Evolutionary conservation across 169 alveolate genomes (phyloP).

Genomic region (Blepharisma undulans): DNA sequence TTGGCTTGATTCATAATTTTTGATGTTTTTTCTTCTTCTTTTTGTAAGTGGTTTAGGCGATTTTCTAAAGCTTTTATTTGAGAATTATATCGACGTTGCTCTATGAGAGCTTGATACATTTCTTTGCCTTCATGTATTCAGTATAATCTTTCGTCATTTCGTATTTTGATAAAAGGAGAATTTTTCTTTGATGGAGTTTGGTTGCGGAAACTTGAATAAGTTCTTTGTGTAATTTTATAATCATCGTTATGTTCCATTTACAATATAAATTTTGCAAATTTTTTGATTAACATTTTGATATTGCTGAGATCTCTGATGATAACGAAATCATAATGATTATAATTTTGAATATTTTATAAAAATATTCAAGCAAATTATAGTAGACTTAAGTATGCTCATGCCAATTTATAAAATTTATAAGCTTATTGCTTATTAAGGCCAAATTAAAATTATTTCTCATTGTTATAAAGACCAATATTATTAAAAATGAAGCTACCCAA

Average conservation of each 20-base stretch:
- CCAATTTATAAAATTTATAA: too few species aligned
- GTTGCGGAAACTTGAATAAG: neutral
- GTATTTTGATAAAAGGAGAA: neutral
- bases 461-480: too few species aligned
- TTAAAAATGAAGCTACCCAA: too few species aligned
- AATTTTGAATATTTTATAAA: too few species aligned
- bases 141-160: neutral
- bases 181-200: neutral
- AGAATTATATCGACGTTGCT: neutral
- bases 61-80: neutral
- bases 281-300: too few species aligned
- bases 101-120: neutral
- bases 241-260: neutral
- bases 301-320: too few species aligned
- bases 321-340: too few species aligned
- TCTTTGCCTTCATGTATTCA: neutral
- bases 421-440: too few species aligned
- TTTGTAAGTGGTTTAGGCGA: neutral
- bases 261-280: neutral
- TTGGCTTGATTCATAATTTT: neutral
- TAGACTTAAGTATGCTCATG: too few species aligned
- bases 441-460: too few species aligned
- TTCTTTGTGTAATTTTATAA: neutral
- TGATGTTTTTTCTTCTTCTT: neutral
- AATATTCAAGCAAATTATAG: too few species aligned